phyloP scores from a whole-genome alignment of 208 protist species.

The Crithidia fasciculata region DNA sequence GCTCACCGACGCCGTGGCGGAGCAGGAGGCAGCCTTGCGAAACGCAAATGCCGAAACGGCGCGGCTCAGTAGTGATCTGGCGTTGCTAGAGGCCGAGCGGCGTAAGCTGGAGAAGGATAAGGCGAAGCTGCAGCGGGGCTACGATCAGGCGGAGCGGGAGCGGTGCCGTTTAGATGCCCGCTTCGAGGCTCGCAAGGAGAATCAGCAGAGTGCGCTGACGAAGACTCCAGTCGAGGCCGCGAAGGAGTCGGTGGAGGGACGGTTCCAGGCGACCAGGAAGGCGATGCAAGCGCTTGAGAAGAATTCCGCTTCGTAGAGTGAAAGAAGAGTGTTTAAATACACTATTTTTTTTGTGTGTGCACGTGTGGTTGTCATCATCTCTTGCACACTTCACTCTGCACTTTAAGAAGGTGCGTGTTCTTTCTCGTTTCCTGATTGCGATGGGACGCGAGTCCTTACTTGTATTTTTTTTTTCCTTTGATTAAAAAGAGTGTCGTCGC shows the following conservation, averaged over 20 bases:
- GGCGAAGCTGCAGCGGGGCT: conserved; percentile 33
- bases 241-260: conserved; percentile 8
- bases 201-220: not conserved
- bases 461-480: too few species aligned
- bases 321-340: not conserved
- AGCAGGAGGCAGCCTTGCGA: not conserved
- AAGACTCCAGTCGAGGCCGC: not conserved
- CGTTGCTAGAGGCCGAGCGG: not conserved
- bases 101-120: conserved; percentile 37
- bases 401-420: too few species aligned
- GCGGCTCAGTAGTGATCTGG: not conserved
- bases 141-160: conserved; percentile 30
- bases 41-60: not conserved
- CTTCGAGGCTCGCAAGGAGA: conserved; percentile 22
- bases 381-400: too few species aligned
- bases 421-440: too few species aligned
- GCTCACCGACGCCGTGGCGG: conserved; percentile 5
- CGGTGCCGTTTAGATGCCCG: conserved; percentile 19
- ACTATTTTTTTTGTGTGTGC: conserved; percentile 1
- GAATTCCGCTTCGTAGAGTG: not conserved
- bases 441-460: too few species aligned
- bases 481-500: too few species aligned
- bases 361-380: too few species aligned
- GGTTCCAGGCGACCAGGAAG: conserved; percentile 18
- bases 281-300: conserved; percentile 15